Evolutionary conservation across 1,284 basidiomycete genomes (phyloP).

Genomic region (Austropuccinia psidii): DNA sequence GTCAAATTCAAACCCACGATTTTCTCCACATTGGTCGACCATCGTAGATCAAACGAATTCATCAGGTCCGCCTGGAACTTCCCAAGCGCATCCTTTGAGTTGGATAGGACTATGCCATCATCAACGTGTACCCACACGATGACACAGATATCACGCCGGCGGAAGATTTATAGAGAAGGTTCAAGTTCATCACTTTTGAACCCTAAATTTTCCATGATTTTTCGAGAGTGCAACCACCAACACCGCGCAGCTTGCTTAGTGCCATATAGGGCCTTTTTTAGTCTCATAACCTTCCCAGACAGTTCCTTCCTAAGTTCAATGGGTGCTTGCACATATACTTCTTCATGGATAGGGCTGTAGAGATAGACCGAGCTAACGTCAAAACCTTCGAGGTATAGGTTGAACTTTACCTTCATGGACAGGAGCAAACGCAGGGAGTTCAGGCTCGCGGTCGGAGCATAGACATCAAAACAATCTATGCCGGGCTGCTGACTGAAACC

Average conservation of each 20-base stretch:
- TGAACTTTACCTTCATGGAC: background rate
- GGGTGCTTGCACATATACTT: background rate
- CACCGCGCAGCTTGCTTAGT: background rate
- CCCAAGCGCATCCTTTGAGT: background rate
- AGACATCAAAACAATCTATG: background rate
- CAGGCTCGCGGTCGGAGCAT: background rate
- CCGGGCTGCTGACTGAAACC: background rate
- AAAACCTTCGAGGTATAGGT: background rate
- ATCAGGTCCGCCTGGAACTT: background rate
- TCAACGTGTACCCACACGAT: conserved; percentile 18
- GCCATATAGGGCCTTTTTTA: conserved; percentile 14
- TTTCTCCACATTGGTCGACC: background rate
- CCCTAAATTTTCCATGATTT: background rate
- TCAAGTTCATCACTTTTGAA: background rate
- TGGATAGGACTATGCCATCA: background rate
- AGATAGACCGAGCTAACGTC: conserved; percentile 4
- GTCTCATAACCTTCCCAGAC: background rate
- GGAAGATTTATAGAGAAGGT: background rate
- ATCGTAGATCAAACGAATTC: background rate
- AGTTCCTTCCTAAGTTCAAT: background rate
- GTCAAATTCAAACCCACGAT: conserved; percentile 1
- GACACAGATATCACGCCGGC: background rate
- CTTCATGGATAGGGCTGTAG: background rate
- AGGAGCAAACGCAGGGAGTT: background rate
- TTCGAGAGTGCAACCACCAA: background rate